Base-by-base conservation (phyloP, 805 yeast genomes). In the Kodamaea hsintzibuensis region DNA sequence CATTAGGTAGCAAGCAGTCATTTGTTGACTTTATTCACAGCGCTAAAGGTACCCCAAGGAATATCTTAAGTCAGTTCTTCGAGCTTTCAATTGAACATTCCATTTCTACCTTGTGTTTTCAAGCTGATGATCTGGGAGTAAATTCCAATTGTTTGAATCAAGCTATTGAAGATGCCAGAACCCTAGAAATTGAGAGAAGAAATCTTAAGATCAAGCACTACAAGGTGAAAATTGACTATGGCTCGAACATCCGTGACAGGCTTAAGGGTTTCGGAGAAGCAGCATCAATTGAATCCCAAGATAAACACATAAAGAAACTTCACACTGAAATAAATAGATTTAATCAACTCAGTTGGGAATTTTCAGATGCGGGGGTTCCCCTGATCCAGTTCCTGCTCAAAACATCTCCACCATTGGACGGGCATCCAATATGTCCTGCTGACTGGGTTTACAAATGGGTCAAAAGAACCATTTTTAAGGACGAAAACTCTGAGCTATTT, bases 371-470 rank as follows among this genome's bases (percentile, higher is more conserved):
- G 6, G 18, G 42, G 3, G 14, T 37, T 8, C 51, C 51, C 22
- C 40, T 37, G 16, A 13, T 50, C 37, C 40, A 30, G 19, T 51
- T 51, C 42, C 50, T 44, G 37, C 54, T 51, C 40, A 16, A 17
- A 7, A 51, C 50, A 2, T 22, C 27, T 13, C 54, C 54, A 4
- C 49, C 35, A 16, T 14, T 46, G 8, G 54, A 51, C 17, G 50
- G 38, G 6, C 52, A 51, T 47, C 45, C 44, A 13, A 35, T 45
- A 8, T 51, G 40, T 16, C 54, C 54, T 13, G 45, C 50, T 4
- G 54, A 51, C 33, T 51, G 54, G 54, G 46, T 51, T 1, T 46
- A 18, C 47, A 33, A 45, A 27, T 51, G 49, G 54, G 54, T 38
- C 19, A 45, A 19, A 3, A 16, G 18, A 17, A 45, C 45, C 2